Percentiles rank a stretch among this genome's conserved stretches.
Conservation (phyloP, 2,329 filamentous ascomycete species). For the Fusarium sp. region DNA sequence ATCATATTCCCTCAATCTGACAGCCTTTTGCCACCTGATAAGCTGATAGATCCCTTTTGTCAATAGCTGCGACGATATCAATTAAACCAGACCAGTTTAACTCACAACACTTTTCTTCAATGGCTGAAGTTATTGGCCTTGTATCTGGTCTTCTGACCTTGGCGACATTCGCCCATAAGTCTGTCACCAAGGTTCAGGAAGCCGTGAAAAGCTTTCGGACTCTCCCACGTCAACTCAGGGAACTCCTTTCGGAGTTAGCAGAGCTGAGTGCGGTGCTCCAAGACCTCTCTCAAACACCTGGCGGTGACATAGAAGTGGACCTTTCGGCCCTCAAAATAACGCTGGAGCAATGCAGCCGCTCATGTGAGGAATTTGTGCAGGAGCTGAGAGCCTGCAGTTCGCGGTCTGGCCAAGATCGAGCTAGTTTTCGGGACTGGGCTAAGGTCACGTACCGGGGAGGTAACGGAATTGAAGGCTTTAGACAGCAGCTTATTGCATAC, state of each 20-base stretch:
- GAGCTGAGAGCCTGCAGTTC: no score
- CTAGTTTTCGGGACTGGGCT: conserved; percentile 60
- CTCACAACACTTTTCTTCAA: conserved; percentile 5
- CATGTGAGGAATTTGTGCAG: no score
- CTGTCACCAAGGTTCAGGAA: conserved; percentile 30
- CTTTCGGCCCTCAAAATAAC: no score
- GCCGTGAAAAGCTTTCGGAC: conserved; percentile 29
- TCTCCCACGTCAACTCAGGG: conserved; percentile 51
- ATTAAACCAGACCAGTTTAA: no score
- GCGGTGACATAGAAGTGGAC: no score
- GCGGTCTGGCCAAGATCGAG: conserved; percentile 51
- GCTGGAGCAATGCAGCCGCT: no score
- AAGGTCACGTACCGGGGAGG: conserved; percentile 58
- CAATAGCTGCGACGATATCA: neutral
- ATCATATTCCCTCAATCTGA: no score
- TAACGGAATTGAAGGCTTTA: conserved; percentile 56
- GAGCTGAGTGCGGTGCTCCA: conserved; percentile 54
- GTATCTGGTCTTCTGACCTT: conserved; percentile 30
- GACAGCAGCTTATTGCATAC: conserved; percentile 55
- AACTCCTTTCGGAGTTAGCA: conserved; percentile 56
- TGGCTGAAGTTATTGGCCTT: conserved; percentile 38
- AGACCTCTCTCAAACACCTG: conserved; percentile 30
- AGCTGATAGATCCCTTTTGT: neutral
- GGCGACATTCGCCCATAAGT: conserved; percentile 39
- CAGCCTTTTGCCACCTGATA: no score